phyloP scores from a whole-genome alignment of 441 rosid species.

The Arabidopsis hybrid region DNA sequence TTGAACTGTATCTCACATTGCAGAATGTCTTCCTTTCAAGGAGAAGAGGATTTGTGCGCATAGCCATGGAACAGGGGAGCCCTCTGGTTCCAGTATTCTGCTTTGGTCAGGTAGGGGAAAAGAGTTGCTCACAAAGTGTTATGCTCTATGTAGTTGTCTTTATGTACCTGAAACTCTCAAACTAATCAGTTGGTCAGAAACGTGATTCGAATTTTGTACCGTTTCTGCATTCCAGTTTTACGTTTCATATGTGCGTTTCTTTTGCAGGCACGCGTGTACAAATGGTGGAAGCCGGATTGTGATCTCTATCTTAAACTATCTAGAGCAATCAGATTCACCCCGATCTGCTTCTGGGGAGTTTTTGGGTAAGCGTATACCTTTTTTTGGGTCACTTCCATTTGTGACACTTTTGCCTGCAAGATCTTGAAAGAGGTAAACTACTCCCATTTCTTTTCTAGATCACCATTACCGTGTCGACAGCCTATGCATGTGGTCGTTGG shows the following conservation, averaged over 20 bases:
- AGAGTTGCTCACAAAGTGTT: conserved; percentile 7
- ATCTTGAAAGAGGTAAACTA: not conserved
- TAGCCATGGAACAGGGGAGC: conserved; percentile 77
- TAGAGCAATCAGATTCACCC: conserved; percentile 77
- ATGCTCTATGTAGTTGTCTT: conserved; percentile 19
- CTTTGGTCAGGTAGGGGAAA: conserved; percentile 75
- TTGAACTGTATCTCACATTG: conserved; percentile 27
- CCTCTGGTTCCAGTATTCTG: conserved; percentile 96
- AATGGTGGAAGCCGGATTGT: conserved; percentile 95
- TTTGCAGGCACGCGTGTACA: conserved; percentile 66
- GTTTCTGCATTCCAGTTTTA: conserved; percentile 1
- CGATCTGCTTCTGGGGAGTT: conserved; percentile 83
- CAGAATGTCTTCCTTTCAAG: conserved; percentile 69
- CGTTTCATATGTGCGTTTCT: conserved; percentile 23
- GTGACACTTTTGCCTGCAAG: not conserved
- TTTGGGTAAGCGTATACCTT: conserved; percentile 56
- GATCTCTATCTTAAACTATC: conserved; percentile 61
- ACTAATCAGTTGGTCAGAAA: not conserved
- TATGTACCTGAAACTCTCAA: not conserved
- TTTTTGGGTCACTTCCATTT: not conserved
- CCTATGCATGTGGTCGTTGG: conserved; percentile 94
- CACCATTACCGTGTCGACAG: conserved; percentile 69
- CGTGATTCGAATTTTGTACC: not conserved
- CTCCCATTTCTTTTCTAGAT: conserved; percentile 47
- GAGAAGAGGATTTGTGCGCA: conserved; percentile 84